Conservation (phyloP, 2,329 filamentous ascomycete genomes). For the Metarhizium robertsii region DNA sequence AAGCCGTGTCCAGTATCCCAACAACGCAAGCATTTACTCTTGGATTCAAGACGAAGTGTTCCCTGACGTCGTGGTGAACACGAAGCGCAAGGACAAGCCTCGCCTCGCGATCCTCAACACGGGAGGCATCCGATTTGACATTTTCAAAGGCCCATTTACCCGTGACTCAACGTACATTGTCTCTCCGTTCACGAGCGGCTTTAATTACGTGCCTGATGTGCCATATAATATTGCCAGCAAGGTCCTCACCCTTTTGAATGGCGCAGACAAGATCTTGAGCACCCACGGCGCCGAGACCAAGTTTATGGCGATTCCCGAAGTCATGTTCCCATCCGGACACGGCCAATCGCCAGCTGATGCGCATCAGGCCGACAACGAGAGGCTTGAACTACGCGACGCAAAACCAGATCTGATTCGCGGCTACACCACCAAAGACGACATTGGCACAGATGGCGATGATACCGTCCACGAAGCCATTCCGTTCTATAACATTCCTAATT, state of each 20-base stretch:
- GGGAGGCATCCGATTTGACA: conserved; percentile 87
- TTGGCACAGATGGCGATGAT: conserved; percentile 79
- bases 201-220: conserved; percentile 70
- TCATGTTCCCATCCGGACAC: conserved; percentile 16
- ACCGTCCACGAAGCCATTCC: conserved; percentile 68
- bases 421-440: conserved; percentile 84
- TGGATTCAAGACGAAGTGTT: conserved; percentile 72
- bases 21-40: conserved; percentile 66
- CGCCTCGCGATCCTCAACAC: conserved; percentile 76
- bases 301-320: conserved; percentile 42
- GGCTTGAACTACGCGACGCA: conserved; percentile 22
- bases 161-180: conserved; percentile 78
- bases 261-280: conserved; percentile 38
- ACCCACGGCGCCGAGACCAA: conserved; percentile 28
- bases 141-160: conserved; percentile 88
- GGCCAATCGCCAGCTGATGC: conserved; percentile 5
- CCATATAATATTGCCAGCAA: conserved; percentile 66
- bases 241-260: conserved; percentile 53
- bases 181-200: conserved; percentile 76
- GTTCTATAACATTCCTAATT: conserved; percentile 75
- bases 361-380: conserved; percentile 5
- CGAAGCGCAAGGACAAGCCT: conserved; percentile 49
- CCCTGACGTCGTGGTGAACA: conserved; percentile 52
- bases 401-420: conserved; percentile 43
- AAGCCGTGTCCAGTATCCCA: conserved; percentile 64